Conservation (phyloP, 768 basidiomycete species). For the Leccinum truebloodii region DNA sequence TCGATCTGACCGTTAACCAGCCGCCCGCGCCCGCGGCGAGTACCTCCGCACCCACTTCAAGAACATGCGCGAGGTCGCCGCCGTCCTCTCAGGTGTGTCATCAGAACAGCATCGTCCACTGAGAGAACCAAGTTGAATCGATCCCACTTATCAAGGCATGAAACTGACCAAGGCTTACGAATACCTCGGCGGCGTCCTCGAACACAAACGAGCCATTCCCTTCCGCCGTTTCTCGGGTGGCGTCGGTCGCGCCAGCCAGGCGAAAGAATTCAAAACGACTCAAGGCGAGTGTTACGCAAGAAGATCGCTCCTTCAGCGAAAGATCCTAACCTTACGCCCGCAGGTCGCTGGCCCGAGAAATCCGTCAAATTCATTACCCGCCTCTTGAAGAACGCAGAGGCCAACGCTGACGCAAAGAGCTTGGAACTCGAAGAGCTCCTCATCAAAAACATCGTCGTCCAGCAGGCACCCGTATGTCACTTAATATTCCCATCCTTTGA, state of each 20-base stretch:
- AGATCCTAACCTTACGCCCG: not conserved
- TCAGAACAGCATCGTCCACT: not conserved
- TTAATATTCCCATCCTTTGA: not conserved
- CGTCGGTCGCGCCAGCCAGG: constrained; percentile 92
- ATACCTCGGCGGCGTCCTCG: constrained; percentile 91
- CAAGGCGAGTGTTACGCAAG: constrained; percentile 65
- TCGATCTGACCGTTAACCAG: constrained; percentile 42
- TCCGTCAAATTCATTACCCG: constrained; percentile 93
- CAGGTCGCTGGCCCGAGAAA: constrained; percentile 99
- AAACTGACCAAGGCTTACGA: constrained; percentile 93
- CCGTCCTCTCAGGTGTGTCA: constrained; percentile 80
- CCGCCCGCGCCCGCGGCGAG: constrained; percentile 91
- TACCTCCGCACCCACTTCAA: constrained; percentile 99
- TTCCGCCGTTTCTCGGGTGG: constrained; percentile 96
- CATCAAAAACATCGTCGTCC: constrained; percentile 97
- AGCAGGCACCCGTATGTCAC: constrained; percentile 91
- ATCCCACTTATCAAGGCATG: constrained; percentile 58
- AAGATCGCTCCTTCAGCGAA: not conserved
- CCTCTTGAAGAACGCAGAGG: constrained; percentile 97
- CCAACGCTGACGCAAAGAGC: constrained; percentile 98
- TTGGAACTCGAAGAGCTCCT: constrained; percentile 87
- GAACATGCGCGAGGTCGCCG: constrained; percentile 99
- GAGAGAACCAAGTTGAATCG: constrained; percentile 6
- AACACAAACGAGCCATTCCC: constrained; percentile 96
- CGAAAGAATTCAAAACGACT: constrained; percentile 94